A percentile compares a stretch with the other conserved stretches of the same genome.
These are phyloP conservation scores for Hypomyces perniciosus DNA, from an alignment of 2,329 filamentous ascomycete genomes.

Conservation along the genomic window DNA sequence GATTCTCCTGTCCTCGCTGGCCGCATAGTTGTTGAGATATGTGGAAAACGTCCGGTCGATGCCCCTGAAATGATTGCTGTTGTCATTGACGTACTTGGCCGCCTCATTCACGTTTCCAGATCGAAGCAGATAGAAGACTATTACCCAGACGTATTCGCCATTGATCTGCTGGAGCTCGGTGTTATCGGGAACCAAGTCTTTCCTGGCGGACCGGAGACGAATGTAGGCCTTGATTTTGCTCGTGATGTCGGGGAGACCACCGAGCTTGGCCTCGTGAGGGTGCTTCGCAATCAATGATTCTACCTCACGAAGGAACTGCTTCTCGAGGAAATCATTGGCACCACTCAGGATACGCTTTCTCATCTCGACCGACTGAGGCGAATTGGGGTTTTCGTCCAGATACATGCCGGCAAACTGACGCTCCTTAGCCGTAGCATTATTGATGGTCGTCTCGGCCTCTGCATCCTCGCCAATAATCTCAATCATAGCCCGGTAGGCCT, in stretches of 20 bases:
- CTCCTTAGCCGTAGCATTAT: conserved; percentile 63
- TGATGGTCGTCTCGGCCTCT: conserved; percentile 50
- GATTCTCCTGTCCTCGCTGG: conserved; percentile 69
- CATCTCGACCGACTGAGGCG: conserved; percentile 57
- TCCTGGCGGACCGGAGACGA: conserved; percentile 69
- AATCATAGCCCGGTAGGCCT: conserved; percentile 77
- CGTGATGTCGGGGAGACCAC: conserved; percentile 78
- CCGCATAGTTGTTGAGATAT: conserved; percentile 80
- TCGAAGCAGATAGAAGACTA: conserved; percentile 86
- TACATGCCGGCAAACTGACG: conserved; percentile 73
- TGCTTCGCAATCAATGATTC: conserved; percentile 74
- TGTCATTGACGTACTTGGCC: conserved; percentile 75
- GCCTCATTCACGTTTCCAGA: conserved; percentile 81
- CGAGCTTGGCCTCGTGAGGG: conserved; percentile 81
- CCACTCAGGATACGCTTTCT: conserved; percentile 76
- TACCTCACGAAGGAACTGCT: conserved; percentile 70
- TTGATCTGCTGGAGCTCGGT: conserved; percentile 72
- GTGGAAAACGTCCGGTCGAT: conserved; percentile 85
- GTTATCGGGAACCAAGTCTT: conserved; percentile 77
- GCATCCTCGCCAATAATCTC: conserved; percentile 70
- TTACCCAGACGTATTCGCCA: conserved; percentile 85
- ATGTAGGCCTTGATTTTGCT: conserved; percentile 94
- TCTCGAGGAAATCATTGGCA: conserved; percentile 73
- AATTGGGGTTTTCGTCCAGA: conserved; percentile 65
- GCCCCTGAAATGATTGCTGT: conserved; percentile 75